Conservation (phyloP, 1,139 yeast species). For the Diutina pseudorugosa region DNA sequence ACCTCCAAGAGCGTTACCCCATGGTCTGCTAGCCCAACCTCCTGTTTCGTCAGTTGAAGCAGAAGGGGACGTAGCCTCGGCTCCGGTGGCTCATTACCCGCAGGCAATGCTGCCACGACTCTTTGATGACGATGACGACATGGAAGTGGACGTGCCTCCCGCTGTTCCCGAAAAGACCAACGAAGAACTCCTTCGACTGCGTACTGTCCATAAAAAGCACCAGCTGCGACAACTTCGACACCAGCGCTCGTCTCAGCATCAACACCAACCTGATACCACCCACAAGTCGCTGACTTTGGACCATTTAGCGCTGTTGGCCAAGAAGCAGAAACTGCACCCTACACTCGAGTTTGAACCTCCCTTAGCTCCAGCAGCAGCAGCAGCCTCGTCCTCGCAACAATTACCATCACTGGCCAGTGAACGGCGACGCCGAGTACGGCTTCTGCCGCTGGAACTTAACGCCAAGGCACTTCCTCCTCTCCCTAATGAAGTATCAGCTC, state of each 20-base stretch:
- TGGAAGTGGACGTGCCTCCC: background rate
- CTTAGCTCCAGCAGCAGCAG: background rate
- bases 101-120: background rate
- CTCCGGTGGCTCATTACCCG: background rate
- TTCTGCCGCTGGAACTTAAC: background rate
- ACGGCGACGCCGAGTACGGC: background rate
- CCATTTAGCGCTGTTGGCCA: background rate
- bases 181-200: background rate
- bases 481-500: background rate
- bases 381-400: background rate
- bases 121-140: background rate
- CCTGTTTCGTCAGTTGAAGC: too few relatives aligned
- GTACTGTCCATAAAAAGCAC: slow-evolving; percentile 1
- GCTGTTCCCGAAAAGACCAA: slow-evolving; percentile 2
- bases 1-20: background rate
- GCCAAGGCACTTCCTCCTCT: background rate
- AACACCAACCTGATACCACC: background rate
- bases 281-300: background rate
- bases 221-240: background rate
- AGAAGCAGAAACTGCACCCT: background rate
- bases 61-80: too few relatives aligned
- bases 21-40: too few relatives aligned
- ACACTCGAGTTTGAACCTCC: background rate
- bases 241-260: background rate
- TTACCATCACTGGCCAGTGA: background rate